Evolutionary conservation across 352 stramenopile species (phyloP), one percentile per base, ranked within the genome.

Genomic region (Pythium volutum): DNA sequence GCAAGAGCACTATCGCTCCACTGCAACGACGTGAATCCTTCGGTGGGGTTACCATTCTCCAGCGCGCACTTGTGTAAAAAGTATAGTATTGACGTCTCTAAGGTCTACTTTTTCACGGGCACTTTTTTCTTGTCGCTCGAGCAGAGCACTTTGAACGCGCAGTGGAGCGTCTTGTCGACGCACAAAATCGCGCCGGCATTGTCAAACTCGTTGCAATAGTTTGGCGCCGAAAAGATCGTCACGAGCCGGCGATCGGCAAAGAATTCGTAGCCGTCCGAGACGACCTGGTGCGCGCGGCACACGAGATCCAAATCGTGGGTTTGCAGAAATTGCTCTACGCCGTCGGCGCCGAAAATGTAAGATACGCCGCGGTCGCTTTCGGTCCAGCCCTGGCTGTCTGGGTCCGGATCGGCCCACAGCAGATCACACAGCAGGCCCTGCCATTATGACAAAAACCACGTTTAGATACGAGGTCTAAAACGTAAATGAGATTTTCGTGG

Each of bases 181-280:
- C 81, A 75, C 15, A 96, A 67, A 69, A 96, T 95, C 0, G 81
- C 83, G 27, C 97, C 97, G n/a, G 97, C 96, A 70, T 99, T 99
- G 75, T 99, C 97, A 73, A 99, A 99, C 81, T 99, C 97, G 58
- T 98, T 98, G 77, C 98, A 99, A 75, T 99, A 99, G 77, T 99
- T 99, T 14, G 98, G 98, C 9, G 98, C 98, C 20, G 96, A 99
- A 70, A 99, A 99, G 53, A 99, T 90, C 15, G 98, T 99, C 12
- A 99, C 97, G 33, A 99, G 88, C 72, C 98, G 97, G 52, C 97
- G 86, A 26, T 94, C 87, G 1, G 97, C 97, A 72, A 99, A 99
- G 77, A 99, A 99, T 79, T 99, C 97, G 79, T 99, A 99, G 38
- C 98, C 98, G 73, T 99, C 98, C 65, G 99, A 98, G 9, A 99